Evolutionary conservation across 331 rosid genomes (phyloP), one percentile per base, ranked within the genome.

Genomic region (Acacia pycnantha): DNA sequence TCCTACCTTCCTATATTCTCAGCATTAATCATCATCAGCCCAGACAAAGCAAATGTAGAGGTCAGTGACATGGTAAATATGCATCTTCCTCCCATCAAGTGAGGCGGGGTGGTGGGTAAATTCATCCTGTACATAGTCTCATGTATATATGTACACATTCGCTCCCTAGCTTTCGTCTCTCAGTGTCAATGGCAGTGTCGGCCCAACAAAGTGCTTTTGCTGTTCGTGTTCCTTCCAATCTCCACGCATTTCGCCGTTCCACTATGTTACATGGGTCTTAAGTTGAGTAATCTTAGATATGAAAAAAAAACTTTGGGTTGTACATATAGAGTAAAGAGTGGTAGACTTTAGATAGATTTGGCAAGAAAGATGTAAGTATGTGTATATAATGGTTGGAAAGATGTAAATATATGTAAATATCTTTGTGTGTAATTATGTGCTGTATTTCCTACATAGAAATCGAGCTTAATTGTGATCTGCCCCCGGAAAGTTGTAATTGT

Each of bases 1-100:
- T 74, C 81, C 72, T 51, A 59, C 80, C 73, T 81, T 58, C 76
- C 81, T 61, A 79, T 59, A 68, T 72, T 81, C 87, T 78, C 79
- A 37, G 82, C 74, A 46, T 41, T 21, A 80, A 59, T 48, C 74
- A 75, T 77, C 70, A 33, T 62, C 71, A 69, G 53, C 70, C 68
- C 40, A 37, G 80, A 79, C 79, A 76, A 44, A 78, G 44, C 41
- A 35, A 78, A 47, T 47, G 58, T 72, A 44, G 76, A 47, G 6
- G 59, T 46, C 35, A 72, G 48, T 33, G 61, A 72, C 76, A 72
- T 1, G 33, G 59, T 71, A 71, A 71, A 46, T 43, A 43, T 71
- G 40, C 10, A 71, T 41, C 56, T 44, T 71, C 41, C 59, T 47
- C 61, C 41, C 41, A 19, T 46, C 41, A 15, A 18, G 64, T 46